These are phyloP conservation scores for Pseudocercospora fijiensis DNA, from an alignment of 2,329 filamentous ascomycete genomes.

Conservation along the genomic window DNA sequence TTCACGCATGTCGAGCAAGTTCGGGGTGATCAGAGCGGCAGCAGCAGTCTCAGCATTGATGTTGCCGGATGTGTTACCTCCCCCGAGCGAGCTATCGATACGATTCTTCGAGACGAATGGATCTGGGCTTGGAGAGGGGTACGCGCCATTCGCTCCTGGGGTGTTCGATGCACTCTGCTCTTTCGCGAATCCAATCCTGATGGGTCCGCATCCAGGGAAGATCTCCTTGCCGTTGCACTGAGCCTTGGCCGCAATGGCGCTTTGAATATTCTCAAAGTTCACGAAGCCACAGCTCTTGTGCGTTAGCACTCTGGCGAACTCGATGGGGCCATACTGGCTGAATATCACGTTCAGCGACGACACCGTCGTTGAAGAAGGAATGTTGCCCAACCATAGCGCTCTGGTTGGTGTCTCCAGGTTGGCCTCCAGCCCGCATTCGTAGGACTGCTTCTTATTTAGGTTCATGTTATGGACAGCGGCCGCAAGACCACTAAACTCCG, in stretches of 20 bases:
- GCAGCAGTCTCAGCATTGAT: slow-evolving; percentile 49
- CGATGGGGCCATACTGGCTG: slow-evolving; percentile 83
- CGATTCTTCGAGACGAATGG: slow-evolving; percentile 56
- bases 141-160: slow-evolving; percentile 82
- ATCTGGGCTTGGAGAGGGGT: slow-evolving; percentile 87
- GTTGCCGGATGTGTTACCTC: slow-evolving; percentile 34
- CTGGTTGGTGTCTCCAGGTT: slow-evolving; percentile 86
- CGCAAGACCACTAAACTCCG: slow-evolving; percentile 75
- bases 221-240: slow-evolving; percentile 95
- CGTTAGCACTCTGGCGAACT: slow-evolving; percentile 88
- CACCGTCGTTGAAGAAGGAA: slow-evolving; percentile 93
- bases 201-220: slow-evolving; percentile 91
- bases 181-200: slow-evolving; percentile 96
- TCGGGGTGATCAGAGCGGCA: slow-evolving; percentile 65
- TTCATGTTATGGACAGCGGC: slow-evolving; percentile 81
- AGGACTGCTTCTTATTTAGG: slow-evolving; percentile 61
- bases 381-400: slow-evolving; percentile 94
- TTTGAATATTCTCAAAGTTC: slow-evolving; percentile 88
- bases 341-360: slow-evolving; percentile 95
- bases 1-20: slow-evolving; percentile 72
- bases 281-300: slow-evolving; percentile 99
- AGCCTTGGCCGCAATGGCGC: slow-evolving; percentile 82
- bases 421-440: slow-evolving; percentile 63
- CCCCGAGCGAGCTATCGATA: slow-evolving; percentile 39
- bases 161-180: slow-evolving; percentile 86